phyloP scores from a whole-genome alignment of 768 basidiomycete genomes.

The Gymnopilus junonius region DNA sequence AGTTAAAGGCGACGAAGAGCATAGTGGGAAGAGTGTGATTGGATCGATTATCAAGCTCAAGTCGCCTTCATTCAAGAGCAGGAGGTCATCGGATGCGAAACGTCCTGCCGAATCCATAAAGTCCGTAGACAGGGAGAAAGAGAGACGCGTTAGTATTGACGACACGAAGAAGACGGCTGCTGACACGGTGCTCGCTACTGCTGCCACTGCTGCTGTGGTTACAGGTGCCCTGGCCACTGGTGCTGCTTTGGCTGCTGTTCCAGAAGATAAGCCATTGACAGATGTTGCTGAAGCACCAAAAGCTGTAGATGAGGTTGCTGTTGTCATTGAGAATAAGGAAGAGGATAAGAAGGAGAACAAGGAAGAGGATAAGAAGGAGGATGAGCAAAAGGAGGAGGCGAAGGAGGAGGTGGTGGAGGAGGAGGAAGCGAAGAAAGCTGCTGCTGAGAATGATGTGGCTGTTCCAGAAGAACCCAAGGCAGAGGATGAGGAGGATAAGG shows the following conservation, averaged over 20 bases:
- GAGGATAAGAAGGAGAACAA: neutral
- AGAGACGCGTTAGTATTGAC: neutral
- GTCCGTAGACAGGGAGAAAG: neutral
- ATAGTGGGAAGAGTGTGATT: neutral
- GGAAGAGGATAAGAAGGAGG: neutral
- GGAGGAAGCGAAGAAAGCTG: neutral
- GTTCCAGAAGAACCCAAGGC: neutral
- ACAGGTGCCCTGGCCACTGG: conserved; percentile 22
- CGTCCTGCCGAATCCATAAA: neutral
- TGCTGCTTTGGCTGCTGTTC: conserved; percentile 22
- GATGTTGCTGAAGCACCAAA: neutral
- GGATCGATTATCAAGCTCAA: conserved; percentile 15
- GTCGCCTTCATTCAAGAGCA: neutral
- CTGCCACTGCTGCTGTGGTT: conserved; percentile 14
- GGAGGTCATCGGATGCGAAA: neutral
- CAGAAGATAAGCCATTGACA: conserved; percentile 3
- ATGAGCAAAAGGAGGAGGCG: neutral
- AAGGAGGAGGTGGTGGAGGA: neutral
- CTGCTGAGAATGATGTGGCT: neutral
- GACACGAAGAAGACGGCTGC: neutral
- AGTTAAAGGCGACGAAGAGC: conserved; percentile 2
- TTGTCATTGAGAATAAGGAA: neutral
- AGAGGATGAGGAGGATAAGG: neutral
- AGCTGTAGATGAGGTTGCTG: no score
- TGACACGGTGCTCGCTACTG: conserved; percentile 5